phyloP scores from a whole-genome alignment of 768 basidiomycete genomes.

The Tricholoma bakamatsutake region DNA sequence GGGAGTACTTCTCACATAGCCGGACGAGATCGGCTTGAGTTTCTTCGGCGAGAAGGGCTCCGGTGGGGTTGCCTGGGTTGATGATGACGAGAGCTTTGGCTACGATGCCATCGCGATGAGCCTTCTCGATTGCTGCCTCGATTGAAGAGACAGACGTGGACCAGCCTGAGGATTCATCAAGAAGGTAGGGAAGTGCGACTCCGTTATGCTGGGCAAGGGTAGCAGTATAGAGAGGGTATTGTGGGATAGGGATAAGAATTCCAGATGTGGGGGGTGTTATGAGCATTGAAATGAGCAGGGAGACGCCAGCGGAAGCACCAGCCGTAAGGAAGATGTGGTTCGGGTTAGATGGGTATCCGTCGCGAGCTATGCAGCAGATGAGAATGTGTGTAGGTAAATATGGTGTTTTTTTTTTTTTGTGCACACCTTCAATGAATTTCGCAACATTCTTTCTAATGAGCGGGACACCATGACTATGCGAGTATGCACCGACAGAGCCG shows the following conservation, averaged over 20 bases:
- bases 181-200: slow-evolving; percentile 80
- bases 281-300: slow-evolving; percentile 75
- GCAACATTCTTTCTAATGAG: slow-evolving; percentile 86
- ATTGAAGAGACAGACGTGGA: slow-evolving; percentile 69
- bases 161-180: slow-evolving; percentile 82
- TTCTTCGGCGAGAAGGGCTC: slow-evolving; percentile 65
- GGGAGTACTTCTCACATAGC: slow-evolving; percentile 76
- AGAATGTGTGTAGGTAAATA: slow-evolving; percentile 1
- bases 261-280: slow-evolving; percentile 64
- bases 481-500: slow-evolving; percentile 92
- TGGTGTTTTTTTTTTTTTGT: not conserved
- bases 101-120: slow-evolving; percentile 50
- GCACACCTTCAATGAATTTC: slow-evolving; percentile 78
- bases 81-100: slow-evolving; percentile 92
- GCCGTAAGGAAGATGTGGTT: slow-evolving; percentile 90
- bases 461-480: slow-evolving; percentile 90
- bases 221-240: slow-evolving; percentile 97
- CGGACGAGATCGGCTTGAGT: slow-evolving; percentile 76
- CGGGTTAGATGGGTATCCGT: slow-evolving; percentile 80
- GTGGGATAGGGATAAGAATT: slow-evolving; percentile 93
- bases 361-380: slow-evolving; percentile 55
- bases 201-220: slow-evolving; percentile 83
- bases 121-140: slow-evolving; percentile 58
- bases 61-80: slow-evolving; percentile 98
- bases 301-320: slow-evolving; percentile 94